Conservation (phyloP, 495 filamentous ascomycete genomes). For the Lasiosphaeria hispida region DNA sequence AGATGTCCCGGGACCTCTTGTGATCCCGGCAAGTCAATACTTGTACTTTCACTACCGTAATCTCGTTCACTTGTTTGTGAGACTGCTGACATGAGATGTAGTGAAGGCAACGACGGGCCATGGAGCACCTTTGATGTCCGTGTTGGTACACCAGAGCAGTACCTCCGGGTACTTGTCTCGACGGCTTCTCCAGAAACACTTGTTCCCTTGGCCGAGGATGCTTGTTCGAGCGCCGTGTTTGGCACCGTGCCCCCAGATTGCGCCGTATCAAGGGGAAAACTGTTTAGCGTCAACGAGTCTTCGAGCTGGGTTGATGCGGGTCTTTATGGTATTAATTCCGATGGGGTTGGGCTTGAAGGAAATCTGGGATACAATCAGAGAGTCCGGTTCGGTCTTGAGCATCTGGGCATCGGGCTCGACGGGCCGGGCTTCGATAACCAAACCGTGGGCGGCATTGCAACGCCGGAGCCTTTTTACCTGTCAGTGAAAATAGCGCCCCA, state of each 20-base stretch:
- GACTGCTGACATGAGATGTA: constrained; percentile 25
- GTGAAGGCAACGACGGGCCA: constrained; percentile 53
- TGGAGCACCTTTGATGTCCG: constrained; percentile 53
- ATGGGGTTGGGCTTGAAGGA: background rate
- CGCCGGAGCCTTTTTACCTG: constrained; percentile 50
- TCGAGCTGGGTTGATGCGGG: constrained; percentile 47
- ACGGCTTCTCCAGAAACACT: constrained; percentile 45
- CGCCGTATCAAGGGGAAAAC: constrained; percentile 41
- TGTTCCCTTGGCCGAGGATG: constrained; percentile 31
- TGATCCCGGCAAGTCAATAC: constrained; percentile 31
- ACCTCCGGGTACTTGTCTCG: constrained; percentile 45
- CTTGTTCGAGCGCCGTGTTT: constrained; percentile 33
- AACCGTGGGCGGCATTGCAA: constrained; percentile 45
- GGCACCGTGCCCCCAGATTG: constrained; percentile 40
- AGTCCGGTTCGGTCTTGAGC: constrained; percentile 51
- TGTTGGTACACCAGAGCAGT: constrained; percentile 50
- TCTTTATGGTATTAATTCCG: constrained; percentile 37
- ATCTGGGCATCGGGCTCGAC: constrained; percentile 45
- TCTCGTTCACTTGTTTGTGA: background rate
- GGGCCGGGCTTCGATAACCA: constrained; percentile 47
- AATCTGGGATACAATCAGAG: constrained; percentile 41
- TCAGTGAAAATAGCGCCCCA: no score
- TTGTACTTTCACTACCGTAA: constrained; percentile 10
- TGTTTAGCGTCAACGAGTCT: constrained; percentile 49
- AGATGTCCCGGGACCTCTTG: constrained; percentile 27